These are phyloP conservation scores for Carallia brachiata DNA, from an alignment of 345 rosid genomes.

Conservation along the genomic window DNA sequence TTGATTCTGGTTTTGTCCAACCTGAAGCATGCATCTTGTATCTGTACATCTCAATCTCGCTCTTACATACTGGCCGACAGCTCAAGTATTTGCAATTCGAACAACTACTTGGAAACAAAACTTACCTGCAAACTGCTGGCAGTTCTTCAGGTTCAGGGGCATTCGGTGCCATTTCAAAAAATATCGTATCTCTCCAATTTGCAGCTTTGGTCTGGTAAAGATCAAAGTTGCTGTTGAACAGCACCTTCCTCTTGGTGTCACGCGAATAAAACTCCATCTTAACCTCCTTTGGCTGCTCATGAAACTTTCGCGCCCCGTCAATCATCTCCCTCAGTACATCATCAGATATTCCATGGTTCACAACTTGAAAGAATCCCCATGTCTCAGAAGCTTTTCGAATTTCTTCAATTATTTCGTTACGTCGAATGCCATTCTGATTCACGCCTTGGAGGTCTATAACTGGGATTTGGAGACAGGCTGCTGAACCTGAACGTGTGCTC, in stretches of 20 bases:
- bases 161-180: conserved; percentile 14
- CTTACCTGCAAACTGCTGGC: conserved; percentile 26
- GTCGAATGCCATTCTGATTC: not conserved
- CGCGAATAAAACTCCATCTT: conserved; percentile 18
- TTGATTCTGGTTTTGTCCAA: no score
- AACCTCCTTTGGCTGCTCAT: conserved; percentile 21
- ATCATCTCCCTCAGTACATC: conserved; percentile 7
- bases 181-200: conserved; percentile 32
- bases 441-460: not conserved
- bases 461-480: not conserved
- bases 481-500: not conserved
- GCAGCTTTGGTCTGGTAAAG: conserved; percentile 21
- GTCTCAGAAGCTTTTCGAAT: conserved; percentile 1
- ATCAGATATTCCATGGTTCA: conserved; percentile 25
- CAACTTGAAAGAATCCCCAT: conserved; percentile 18
- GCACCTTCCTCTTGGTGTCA: conserved; percentile 14
- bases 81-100: no score
- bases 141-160: conserved; percentile 14
- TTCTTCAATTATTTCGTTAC: not conserved
- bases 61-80: no score
- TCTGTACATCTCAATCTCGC: no score
- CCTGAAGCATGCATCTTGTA: no score
- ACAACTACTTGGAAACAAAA: not conserved
- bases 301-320: conserved; percentile 17
- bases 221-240: conserved; percentile 18